A percentile compares a stretch with the other conserved stretches of the same genome.
Conservation (phyloP, 192 early-diverging fungal genomes). For the Lobulomyces angularis region DNA sequence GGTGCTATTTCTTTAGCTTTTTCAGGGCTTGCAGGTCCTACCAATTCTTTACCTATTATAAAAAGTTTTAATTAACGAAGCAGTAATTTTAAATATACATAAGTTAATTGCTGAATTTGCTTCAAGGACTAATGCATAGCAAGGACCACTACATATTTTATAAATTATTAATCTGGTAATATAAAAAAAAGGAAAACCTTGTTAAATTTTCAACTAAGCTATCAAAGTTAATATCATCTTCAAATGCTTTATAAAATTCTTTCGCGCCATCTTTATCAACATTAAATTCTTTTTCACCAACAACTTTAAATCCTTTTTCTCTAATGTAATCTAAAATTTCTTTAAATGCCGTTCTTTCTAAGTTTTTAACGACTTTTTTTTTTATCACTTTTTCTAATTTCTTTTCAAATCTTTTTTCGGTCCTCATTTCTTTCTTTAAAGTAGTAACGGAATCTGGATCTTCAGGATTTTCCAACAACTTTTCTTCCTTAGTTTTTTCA, state of each 20-base stretch:
- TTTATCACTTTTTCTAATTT: too few relatives aligned
- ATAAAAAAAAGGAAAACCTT: slow-evolving; percentile 1
- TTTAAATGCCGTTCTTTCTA: too few relatives aligned
- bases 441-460: too few relatives aligned
- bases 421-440: too few relatives aligned
- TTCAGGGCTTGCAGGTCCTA: slow-evolving; percentile 15
- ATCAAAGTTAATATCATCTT: slow-evolving; percentile 15
- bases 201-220: slow-evolving; percentile 8
- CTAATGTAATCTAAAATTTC: too few relatives aligned
- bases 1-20: slow-evolving; percentile 19
- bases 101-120: slow-evolving; percentile 10
- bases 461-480: too few relatives aligned
- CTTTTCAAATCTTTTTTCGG: too few relatives aligned
- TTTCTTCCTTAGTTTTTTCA: too few relatives aligned
- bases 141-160: slow-evolving; percentile 7
- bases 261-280: slow-evolving; percentile 6
- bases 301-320: slow-evolving; percentile 7
- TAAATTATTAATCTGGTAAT: neutral
- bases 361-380: too few relatives aligned
- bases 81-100: too few relatives aligned
- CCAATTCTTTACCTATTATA: slow-evolving; percentile 16
- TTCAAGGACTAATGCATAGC: slow-evolving; percentile 13
- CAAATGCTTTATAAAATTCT: slow-evolving; percentile 14
- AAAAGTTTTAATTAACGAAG: too few relatives aligned
- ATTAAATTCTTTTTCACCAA: slow-evolving; percentile 4